Evolutionary conservation across 805 yeast species (phyloP), one percentile per base, ranked within the genome.

Genomic region (Metschnikowia orientalis): DNA sequence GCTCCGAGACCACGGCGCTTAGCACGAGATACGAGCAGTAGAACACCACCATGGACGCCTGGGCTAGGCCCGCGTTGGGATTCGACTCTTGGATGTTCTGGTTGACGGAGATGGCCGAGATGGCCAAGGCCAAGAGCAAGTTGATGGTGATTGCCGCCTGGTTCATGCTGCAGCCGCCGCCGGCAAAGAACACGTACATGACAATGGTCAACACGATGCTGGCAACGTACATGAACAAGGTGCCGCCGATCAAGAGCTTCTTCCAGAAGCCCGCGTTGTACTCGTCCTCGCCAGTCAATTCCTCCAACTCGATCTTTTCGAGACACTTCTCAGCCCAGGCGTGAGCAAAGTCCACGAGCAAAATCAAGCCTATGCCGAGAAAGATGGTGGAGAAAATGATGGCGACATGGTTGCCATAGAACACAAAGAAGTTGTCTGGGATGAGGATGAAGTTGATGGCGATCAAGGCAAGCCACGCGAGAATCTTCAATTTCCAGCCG

Each of bases 321-420:
- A 92, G 71, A 57, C 98, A 92, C 6, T 83, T 84, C 50, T 92
- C 99, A 0, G 97, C 97, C 96, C 97, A 92, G 47, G 90, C 90
- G 59, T 92, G 97, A 4, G 98, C 97, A 69, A 87, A 92, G 58
- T 92, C 98, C 19, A 92, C 97, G 30, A 92, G 65, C 30, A 92
- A 67, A 9, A 94, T 82, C 37, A 92, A 71, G 1, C 98, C 98
- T 40, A 92, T 85, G 10, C 92, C 79, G 22, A 90, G 74, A 61
- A 92, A 92, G 4, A 88, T 52, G 3, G 90, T 82, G 26, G 95
- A 86, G 48, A 87, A 80, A 4, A 87, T 60, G 18, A 89, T 81
- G 5, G 97, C 87, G 26, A 92, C 67, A 63, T 87, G 79, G 56
- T 86, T 92, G 1, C 98, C 97, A 79, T 95, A 92, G 50, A 81